Evolutionary conservation across 495 filamentous ascomycete species (phyloP), one percentile per base, ranked within the genome.

Genomic region (Aspergillus homomorphus): DNA sequence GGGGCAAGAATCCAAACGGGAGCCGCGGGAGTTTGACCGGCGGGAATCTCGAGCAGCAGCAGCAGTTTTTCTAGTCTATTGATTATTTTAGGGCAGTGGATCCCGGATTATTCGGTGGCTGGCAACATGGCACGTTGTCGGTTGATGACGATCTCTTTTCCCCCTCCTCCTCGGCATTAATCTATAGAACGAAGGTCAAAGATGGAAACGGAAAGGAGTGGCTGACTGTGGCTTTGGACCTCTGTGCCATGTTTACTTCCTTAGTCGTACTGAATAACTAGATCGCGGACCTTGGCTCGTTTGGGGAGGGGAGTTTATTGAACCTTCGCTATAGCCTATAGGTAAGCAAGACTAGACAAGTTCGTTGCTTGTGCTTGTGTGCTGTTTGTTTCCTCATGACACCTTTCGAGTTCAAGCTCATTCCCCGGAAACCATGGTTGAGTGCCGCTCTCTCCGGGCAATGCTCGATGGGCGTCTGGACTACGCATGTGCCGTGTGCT

Each of bases 61-160:
- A 22, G 24, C 26, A 45, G 12, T 21, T 19, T 28, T 46, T 18
- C 20, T 28, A 45, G 46, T 12, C 21, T 43, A 41, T 38, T 18
- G 48, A 45, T 23, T 30, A 26, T 30, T 45, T 44, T 52, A 30
- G 33, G 38, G 51, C 33, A 23, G 60, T 62, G 60, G 60, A 58
- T 28, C 54, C 55, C 43, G 22, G 46, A 50, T 53, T 54, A 58
- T 51, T 58, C 45, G 55, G 60, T 62, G 60, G 60, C 60, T 62
- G 59, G 59, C 33, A 56, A 18, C 59, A 42, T 56, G 50, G 60
- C 60, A 62, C 60, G 60, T 62, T 62, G 60, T 49, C 24, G 44
- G 28, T n/a, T 42, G 45, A 45, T 50, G 60, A 50, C 46, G 53
- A 53, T 28, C n/a, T 33, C 15, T 54, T 33, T 45, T 54, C 30